phyloP scores from a whole-genome alignment of 1,139 yeast species.

The Hansenula lynferdii region DNA sequence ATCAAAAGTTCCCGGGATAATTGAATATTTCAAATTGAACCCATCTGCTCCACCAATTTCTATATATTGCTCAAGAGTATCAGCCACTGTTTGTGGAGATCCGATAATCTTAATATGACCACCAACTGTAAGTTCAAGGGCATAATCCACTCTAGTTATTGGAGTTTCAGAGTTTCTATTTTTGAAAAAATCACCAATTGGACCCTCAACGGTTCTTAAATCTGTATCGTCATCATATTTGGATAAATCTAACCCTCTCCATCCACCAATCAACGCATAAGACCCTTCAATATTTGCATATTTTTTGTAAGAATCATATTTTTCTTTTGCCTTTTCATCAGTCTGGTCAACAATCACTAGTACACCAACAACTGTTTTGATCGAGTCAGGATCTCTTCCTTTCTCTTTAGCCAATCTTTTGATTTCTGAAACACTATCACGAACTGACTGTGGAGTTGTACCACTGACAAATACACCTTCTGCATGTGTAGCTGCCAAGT shows the following conservation, averaged over 20 bases:
- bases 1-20: conserved; percentile 27
- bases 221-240: conserved; percentile 23
- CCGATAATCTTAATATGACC: conserved; percentile 27
- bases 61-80: conserved; percentile 27
- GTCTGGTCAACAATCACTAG: conserved; percentile 24
- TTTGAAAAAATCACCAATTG: conserved; percentile 22
- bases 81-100: conserved; percentile 26
- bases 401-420: conserved; percentile 18
- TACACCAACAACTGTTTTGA: conserved; percentile 22
- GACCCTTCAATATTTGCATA: conserved; percentile 27
- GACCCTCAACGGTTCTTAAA: conserved; percentile 23
- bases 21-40: conserved; percentile 28
- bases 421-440: conserved; percentile 16
- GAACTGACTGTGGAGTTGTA: conserved; percentile 18
- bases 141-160: conserved; percentile 20
- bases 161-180: background rate
- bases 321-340: conserved; percentile 24
- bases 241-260: conserved; percentile 28
- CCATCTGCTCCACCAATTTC: conserved; percentile 30
- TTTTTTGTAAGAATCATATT: conserved; percentile 18
- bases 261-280: conserved; percentile 28
- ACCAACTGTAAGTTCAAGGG: conserved; percentile 23
- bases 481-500: conserved; percentile 38
- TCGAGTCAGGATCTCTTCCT: conserved; percentile 23
- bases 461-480: conserved; percentile 34